A percentile compares a stretch with the other conserved stretches of the same genome.
Conservation (phyloP, 345 rosid species). For the Lagerstroemia speciosa region DNA sequence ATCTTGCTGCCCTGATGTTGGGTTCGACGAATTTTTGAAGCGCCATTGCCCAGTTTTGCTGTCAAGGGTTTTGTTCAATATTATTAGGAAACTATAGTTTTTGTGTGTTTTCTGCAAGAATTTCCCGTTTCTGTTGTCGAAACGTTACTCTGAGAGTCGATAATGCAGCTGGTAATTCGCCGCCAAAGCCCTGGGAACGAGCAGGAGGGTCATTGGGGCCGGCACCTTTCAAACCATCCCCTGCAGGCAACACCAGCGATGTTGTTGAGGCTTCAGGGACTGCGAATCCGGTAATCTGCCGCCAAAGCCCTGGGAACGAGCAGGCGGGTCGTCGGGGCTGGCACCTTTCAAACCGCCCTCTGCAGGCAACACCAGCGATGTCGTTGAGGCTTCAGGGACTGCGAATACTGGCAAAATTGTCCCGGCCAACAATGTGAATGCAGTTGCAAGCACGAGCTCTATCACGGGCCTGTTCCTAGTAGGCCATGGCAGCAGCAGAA, state of each 20-base stretch:
- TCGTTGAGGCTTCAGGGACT: conserved; percentile 94
- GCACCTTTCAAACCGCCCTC: conserved; percentile 90
- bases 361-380: conserved; percentile 73
- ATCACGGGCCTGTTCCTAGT: conserved; percentile 61
- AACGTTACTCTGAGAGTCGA: conserved; percentile 1
- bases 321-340: conserved; percentile 62
- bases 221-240: no score
- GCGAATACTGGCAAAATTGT: conserved; percentile 80
- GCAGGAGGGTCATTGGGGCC: no score
- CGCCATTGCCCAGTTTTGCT: not conserved
- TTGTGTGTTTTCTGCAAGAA: not conserved
- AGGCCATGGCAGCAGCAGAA: conserved; percentile 77
- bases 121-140: not conserved
- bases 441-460: conserved; percentile 39
- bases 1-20: not conserved
- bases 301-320: conserved; percentile 91
- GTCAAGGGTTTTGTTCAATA: not conserved
- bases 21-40: not conserved
- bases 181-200: no score
- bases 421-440: conserved; percentile 31
- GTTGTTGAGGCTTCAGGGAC: no score
- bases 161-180: conserved; percentile 37
- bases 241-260: no score
- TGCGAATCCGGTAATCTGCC: no score
- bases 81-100: no score